These are phyloP conservation scores for Amphichorda felina DNA, from an alignment of 2,329 filamentous ascomycete species.

Conservation along the genomic window DNA sequence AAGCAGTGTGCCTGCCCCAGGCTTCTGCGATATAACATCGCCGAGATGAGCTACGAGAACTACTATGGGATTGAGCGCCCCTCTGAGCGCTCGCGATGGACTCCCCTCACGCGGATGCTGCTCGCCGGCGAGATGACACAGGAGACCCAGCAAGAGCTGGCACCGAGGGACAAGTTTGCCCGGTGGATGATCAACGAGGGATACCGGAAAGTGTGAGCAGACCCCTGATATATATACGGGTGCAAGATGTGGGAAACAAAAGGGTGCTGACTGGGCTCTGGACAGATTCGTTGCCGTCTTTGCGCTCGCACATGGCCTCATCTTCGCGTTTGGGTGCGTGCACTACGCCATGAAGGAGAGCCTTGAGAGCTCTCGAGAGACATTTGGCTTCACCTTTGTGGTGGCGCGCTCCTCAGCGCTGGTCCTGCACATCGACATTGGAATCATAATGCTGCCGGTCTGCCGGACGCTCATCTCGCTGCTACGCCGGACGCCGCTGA, in stretches of 20 bases:
- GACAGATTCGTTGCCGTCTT: constrained; percentile 65
- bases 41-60: neutral
- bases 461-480: constrained; percentile 78
- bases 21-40: too few species aligned
- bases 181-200: constrained; percentile 87
- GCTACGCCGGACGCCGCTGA: constrained; percentile 66
- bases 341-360: constrained; percentile 73
- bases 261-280: neutral
- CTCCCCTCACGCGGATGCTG: constrained; percentile 70
- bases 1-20: too few species aligned
- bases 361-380: constrained; percentile 50
- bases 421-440: constrained; percentile 71
- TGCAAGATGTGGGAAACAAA: too few species aligned
- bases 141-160: constrained; percentile 57
- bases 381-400: constrained; percentile 64
- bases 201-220: constrained; percentile 60
- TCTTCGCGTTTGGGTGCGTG: constrained; percentile 71
- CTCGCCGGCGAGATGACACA: constrained; percentile 73
- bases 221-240: neutral
- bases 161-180: constrained; percentile 61
- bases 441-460: constrained; percentile 68
- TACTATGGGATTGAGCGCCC: constrained; percentile 19
- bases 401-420: constrained; percentile 67
- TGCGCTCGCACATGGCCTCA: constrained; percentile 58
- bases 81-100: constrained; percentile 69